Conservation (phyloP, 768 basidiomycete genomes). For the Hirschioporus abietinus region DNA sequence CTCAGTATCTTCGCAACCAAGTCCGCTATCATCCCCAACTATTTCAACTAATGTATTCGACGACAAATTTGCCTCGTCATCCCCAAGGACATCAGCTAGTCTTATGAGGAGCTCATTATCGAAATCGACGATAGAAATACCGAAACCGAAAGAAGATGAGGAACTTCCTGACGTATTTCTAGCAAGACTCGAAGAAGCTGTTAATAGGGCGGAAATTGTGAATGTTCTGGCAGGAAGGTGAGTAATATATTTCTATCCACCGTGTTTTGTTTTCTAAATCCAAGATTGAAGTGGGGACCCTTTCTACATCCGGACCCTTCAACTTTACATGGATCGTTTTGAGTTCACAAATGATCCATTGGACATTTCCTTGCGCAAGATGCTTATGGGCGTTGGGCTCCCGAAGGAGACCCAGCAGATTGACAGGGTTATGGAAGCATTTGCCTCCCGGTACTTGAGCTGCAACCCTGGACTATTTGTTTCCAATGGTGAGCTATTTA, state of each 20-base stretch:
- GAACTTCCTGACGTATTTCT: conserved; percentile 75
- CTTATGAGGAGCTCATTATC: conserved; percentile 19
- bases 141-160: conserved; percentile 45
- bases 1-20: conserved; percentile 32
- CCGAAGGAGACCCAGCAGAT: conserved; percentile 98
- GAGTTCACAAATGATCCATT: conserved; percentile 76
- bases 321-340: conserved; percentile 69
- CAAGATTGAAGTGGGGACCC: conserved; percentile 51
- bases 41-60: conserved; percentile 14
- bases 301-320: conserved; percentile 66
- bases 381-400: conserved; percentile 88
- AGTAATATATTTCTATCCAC: conserved; percentile 11
- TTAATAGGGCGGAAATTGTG: conserved; percentile 76
- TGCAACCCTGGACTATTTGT: conserved; percentile 81
- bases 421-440: conserved; percentile 94
- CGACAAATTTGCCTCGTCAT: conserved; percentile 12
- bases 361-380: conserved; percentile 83
- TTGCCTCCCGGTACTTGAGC: conserved; percentile 75
- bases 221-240: conserved; percentile 80
- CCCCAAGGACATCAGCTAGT: conserved; percentile 2
- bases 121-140: conserved; percentile 38
- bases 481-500: conserved; percentile 54
- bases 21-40: conserved; percentile 16
- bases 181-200: conserved; percentile 51
- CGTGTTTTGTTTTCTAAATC: conserved; percentile 9